Evolutionary conservation across 2,329 filamentous ascomycete species (phyloP), one percentile per base, ranked within the genome.

Genomic region (Sporothrix variecibatus): DNA sequence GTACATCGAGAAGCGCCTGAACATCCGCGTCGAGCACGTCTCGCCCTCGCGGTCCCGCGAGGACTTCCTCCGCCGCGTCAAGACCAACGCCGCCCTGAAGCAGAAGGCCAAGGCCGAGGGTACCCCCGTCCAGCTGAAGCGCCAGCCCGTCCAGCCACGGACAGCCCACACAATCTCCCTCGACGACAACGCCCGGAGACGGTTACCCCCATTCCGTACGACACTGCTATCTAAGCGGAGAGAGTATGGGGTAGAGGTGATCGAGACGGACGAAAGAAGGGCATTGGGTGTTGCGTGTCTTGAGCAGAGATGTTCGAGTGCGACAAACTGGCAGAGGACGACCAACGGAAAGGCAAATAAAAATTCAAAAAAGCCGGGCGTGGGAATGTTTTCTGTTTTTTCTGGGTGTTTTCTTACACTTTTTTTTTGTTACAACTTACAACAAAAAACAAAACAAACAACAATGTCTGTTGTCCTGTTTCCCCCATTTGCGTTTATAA

Each of bases 1-100:
- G 83, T 99, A 98, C 92, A 90, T 99, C 85, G 96, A 99, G 93
- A 99, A 99, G 94, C 95, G 96, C 86, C 92, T 99, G 89, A 98
- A 97, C 92, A 90, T 99, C 88, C 94, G 96, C 85, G 87, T 98
- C 86, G 96, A 99, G 92, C 96, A 99, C 92, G 90, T 99, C 87
- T 87, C 88, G 83, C 93, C 93, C 84, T 98, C 95, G 81, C 93
- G 96, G 85, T 98, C 95, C 82, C 91, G 96, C 84, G 95, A 98
- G 82, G 95, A 96, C 86, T 98, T 99, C 90, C 87, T 98, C 83
- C 92, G 90, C 88, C 93, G 95, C 83, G 95, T 99, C 86, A 98
- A 98, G 94, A 87, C 90, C 84, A 98, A 98, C 89, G 94, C 95
- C 82, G 91, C 90, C 84, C 92, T 94, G 86, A 96, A 95, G 91